These are phyloP conservation scores for Wallemia hederae DNA, from an alignment of 1,284 basidiomycete genomes.

Conservation along the genomic window DNA sequence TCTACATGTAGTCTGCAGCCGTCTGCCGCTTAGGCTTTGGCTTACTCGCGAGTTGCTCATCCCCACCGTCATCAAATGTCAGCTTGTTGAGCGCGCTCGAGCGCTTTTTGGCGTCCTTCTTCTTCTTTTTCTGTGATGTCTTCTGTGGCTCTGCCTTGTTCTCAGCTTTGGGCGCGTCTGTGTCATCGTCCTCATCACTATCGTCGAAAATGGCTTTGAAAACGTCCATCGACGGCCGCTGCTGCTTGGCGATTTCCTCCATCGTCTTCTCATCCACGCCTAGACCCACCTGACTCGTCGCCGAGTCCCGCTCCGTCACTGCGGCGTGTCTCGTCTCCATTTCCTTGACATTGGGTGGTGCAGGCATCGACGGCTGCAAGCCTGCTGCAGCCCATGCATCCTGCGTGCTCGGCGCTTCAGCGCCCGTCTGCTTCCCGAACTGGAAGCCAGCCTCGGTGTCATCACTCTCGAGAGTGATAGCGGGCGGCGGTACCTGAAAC, in stretches of 20 bases:
- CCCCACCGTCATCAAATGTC: neutral
- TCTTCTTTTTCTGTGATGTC: neutral
- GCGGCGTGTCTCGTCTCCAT: neutral
- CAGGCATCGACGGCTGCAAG: slow-evolving; percentile 1
- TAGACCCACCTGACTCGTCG: slow-evolving; percentile 41
- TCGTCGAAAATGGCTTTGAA: slow-evolving; percentile 77
- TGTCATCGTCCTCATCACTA: slow-evolving; percentile 14
- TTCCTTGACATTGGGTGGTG: slow-evolving; percentile 8
- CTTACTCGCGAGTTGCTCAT: neutral
- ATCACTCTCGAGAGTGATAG: slow-evolving; percentile 20
- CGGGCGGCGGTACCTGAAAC: slow-evolving; percentile 70
- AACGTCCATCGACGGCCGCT: slow-evolving; percentile 61
- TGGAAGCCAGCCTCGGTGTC: slow-evolving; percentile 2
- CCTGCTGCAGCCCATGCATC: neutral
- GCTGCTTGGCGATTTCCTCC: slow-evolving; percentile 52
- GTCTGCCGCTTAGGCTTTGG: neutral
- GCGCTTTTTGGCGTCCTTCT: neutral
- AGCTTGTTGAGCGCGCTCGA: neutral
- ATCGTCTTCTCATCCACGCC: slow-evolving; percentile 71
- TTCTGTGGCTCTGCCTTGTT: neutral
- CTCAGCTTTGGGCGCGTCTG: slow-evolving; percentile 1
- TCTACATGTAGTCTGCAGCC: neutral
- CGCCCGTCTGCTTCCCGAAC: slow-evolving; percentile 6
- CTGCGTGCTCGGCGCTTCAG: slow-evolving; percentile 3
- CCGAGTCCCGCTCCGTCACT: slow-evolving; percentile 14